Evolutionary conservation across 176 grass and related monocot genomes (phyloP), one percentile per base, ranked within the genome.

Genomic region (Oryza nivara): DNA sequence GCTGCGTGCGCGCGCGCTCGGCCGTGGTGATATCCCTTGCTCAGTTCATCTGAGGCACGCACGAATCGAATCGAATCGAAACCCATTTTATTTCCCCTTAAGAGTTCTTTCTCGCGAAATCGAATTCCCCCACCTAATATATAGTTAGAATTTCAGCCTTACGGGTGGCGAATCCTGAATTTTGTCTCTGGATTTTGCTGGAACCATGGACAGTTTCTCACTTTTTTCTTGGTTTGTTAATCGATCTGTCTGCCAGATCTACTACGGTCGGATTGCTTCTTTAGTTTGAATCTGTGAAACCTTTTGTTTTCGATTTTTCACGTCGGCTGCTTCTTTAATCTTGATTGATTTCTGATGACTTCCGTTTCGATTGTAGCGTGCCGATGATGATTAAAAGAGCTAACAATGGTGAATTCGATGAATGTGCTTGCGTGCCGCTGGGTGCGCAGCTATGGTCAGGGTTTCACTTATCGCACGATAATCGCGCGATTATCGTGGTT

Each of bases 21-120:
- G 63, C 30, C 63, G 67, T 84, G 19, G 28, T 84, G 82, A 84
- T 76, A 40, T 84, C 3, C 72, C 70, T 74, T 80, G 46, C 36
- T 7, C 63, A 66, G 48, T 75, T 74, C 45, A 71, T n/a, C 70
- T 75, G 77, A 86, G 70, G 77, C 71, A 58, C 43, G 2, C 44
- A 8, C 3, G 20, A 25, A 19, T 46, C 40, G 10, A 25, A 19
- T 46, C 40, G 10, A 58, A 58, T 56, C 5, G 14, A 14, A 19
- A 19, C 40, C 40, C 23, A 23, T 23, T 23, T 23, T 23, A 23
- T 5, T 6, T 35, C 0, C 4, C 35, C 9, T 4, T 19, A 1
- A 19, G 16, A 19, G 5, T 56, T 56, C 51, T 41, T 56, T 56
- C 51, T 17, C 35, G 51, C 51, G 51, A 20, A 19, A 19, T 56